phyloP scores from a whole-genome alignment of 495 filamentous ascomycete genomes.

The Choiromyces venosus region DNA sequence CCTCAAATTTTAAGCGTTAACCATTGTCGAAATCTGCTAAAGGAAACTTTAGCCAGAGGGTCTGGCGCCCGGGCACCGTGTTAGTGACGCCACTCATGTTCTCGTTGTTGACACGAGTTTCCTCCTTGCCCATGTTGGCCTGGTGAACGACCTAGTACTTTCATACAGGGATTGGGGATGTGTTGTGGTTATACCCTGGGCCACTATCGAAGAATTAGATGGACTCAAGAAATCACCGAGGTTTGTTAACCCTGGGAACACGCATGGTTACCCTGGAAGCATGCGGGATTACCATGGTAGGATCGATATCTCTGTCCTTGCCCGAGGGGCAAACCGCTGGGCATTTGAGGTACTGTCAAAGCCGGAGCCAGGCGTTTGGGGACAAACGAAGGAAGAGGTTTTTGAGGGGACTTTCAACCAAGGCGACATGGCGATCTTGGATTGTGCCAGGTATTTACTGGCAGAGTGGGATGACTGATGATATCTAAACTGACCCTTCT shows the following conservation, averaged over 20 bases:
- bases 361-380: constrained; percentile 36
- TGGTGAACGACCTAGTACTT: constrained; percentile 32
- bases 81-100: constrained; percentile 29
- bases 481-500: constrained; percentile 15
- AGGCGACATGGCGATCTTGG: constrained; percentile 39
- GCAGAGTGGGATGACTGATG: neutral
- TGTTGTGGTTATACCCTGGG: constrained; percentile 40
- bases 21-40: constrained; percentile 4
- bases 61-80: constrained; percentile 18
- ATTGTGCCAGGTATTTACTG: constrained; percentile 34
- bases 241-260: too few species aligned
- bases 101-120: constrained; percentile 41
- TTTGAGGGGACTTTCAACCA: constrained; percentile 16
- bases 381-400: constrained; percentile 38
- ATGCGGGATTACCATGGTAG: neutral
- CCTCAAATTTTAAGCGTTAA: neutral
- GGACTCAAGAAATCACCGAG: constrained; percentile 39
- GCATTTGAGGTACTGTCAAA: constrained; percentile 23
- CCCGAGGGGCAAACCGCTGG: constrained; percentile 37
- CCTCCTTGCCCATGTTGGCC: constrained; percentile 35
- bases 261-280: too few species aligned
- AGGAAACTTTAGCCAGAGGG: constrained; percentile 14
- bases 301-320: constrained; percentile 23
- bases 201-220: constrained; percentile 38
- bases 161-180: constrained; percentile 32